phyloP scores from a whole-genome alignment of 148 eudicot genomes.

The Fagopyrum esculentum region DNA sequence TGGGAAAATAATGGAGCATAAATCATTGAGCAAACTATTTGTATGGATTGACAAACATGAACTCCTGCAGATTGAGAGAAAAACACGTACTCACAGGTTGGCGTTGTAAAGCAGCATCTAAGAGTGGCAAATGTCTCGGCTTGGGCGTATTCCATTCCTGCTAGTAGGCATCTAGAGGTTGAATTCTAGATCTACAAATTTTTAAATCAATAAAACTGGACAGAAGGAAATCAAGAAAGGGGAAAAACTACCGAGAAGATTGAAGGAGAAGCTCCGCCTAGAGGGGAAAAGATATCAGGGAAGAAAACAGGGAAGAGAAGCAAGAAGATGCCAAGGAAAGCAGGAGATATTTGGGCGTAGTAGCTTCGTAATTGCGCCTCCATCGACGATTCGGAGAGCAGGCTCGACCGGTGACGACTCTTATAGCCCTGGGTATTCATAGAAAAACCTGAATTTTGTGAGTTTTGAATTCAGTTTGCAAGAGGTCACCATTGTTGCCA shows the following conservation, averaged over 20 bases:
- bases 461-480: background rate
- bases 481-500: conserved; percentile 3
- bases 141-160: conserved; percentile 88
- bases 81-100: conserved; percentile 63
- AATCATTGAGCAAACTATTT: conserved; percentile 12
- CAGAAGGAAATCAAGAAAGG: conserved; percentile 13
- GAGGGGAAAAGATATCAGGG: conserved; percentile 38
- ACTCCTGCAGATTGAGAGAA: background rate
- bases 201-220: background rate
- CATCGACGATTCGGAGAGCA: conserved; percentile 3
- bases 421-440: background rate
- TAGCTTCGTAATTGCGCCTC: conserved; percentile 17
- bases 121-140: conserved; percentile 48
- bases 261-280: conserved; percentile 37
- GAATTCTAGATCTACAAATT: background rate
- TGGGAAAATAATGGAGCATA: conserved; percentile 20
- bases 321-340: conserved; percentile 22
- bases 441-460: background rate
- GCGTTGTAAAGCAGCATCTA: conserved; percentile 47
- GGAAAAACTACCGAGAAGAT: conserved; percentile 36
- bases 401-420: background rate
- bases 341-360: conserved; percentile 21
- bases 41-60: background rate
- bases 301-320: conserved; percentile 29
- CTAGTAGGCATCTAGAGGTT: background rate